Base-by-base conservation (phyloP, 1,284 basidiomycete genomes). In the Ustilago tritici region DNA sequence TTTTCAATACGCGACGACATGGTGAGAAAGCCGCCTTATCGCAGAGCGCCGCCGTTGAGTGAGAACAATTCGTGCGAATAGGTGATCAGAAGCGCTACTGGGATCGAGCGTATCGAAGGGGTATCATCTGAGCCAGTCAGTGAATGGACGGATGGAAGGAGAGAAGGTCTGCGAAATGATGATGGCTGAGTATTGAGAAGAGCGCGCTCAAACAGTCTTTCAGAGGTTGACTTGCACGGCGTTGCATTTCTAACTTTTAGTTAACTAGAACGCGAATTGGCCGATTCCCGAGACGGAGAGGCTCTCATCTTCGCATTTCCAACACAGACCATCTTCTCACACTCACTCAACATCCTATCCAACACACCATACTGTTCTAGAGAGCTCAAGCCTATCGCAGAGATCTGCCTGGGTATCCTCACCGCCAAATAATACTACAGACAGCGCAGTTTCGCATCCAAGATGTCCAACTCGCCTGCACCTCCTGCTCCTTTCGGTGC, bases 1-100 rank as follows among this genome's bases (percentile, higher is more conserved):
- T 78, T 78, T 65, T 78, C 76, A 66, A 78, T 78, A 59, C 76
- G 68, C 61, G 68, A 71, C 60, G 76, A 78, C 76, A 78, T 78
- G 52, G 4, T 64, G 56, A 17, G 14, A 14, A 15, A 36, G 38
- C 46, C 38, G 17, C 23, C 40, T 43, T 11, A n/a, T 15, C 15
- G 14, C 23, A 28, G 23, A 28, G 23, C 23, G 23, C 23, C 23
- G 23, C 23, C 23, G 3, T 28, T 28, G 3, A 28, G 23, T 28
- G 23, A 28, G 23, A 28, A 17, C 40, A 43, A 17, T 43, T 17
- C 6, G 14, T 41, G 40, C 1, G 15, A 41, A 15, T 15, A 12
- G 17, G 15, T 2, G 7, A 41, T 1, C 6, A 17, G 14, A 17
- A 15, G 17, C 17, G 12, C 34, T 14, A 4, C 12, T 47, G 32